Base-by-base conservation (phyloP, 306 rosid genomes). In the Trifolium fragiferum region DNA sequence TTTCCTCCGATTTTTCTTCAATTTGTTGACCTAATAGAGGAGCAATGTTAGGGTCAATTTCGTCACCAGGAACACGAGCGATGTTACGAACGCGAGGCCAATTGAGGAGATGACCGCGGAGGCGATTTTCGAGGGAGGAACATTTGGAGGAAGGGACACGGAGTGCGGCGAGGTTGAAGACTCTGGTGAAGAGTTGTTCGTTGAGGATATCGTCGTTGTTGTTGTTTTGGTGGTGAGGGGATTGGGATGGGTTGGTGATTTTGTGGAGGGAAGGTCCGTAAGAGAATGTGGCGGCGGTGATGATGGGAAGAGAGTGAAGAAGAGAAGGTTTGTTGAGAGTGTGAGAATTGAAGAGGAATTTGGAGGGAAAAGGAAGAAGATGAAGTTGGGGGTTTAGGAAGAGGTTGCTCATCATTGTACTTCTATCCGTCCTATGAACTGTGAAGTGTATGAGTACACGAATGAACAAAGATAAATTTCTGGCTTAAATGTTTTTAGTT, bases 51-150 rank as follows among this genome's bases (percentile, higher is more conserved):
- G 82, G 82, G 12, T 88, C 93, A 18, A 91, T 25, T 25, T 90
- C 98, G 15, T 94, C 99, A 5, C 95, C 97, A 35, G 95, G 88
- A 61, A 91, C 96, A 58, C 96, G 87, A 32, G 88, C 97, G 20
- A 94, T 76, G 89, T 94, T 94, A 79, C 90, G 93, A 46, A 94
- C 35, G 32, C 99, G 95, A 11, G 99, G 96, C 99, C 99, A 94
- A 74, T 94, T 94, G 79, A 94, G 82, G 61, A 91, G 90, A 82
- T 94, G 99, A 18, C 99, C 97, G 0, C 99, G 92, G 80, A 91
- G 88, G 57, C 89, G 89, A 70, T 43, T 66, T 80, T 94, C 99
- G 35, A 94, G 89, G 57, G 87, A 72, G 77, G 78, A 84, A 82
- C 99, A 91, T 50, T 89, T 83, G 50, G 82, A 60, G 41, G 96